Conservation (phyloP, 2,329 filamentous ascomycete genomes). For the Penicillium vulpinum region DNA sequence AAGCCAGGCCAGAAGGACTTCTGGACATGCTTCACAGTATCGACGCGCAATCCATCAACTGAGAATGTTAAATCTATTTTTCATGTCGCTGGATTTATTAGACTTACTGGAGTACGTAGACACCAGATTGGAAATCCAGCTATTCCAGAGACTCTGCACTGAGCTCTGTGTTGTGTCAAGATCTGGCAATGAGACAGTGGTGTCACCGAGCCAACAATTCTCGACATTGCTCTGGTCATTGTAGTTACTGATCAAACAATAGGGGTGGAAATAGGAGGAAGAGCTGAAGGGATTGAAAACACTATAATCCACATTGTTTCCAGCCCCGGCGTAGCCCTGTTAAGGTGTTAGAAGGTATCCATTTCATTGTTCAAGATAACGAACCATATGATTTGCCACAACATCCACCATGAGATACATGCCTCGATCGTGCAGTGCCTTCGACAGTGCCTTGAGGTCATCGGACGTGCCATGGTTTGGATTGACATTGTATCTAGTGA, state of each 20-base stretch:
- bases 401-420: constrained; percentile 66
- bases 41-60: constrained; percentile 56
- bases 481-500: constrained; percentile 53
- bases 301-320: constrained; percentile 54
- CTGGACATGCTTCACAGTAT: constrained; percentile 53
- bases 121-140: constrained; percentile 61
- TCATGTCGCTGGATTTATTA: too few relatives aligned
- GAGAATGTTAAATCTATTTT: not conserved
- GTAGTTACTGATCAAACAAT: constrained; percentile 58
- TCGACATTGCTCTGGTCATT: constrained; percentile 47
- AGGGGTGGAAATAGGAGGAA: constrained; percentile 62
- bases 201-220: constrained; percentile 57
- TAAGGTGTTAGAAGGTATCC: constrained; percentile 11
- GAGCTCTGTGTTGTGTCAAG: constrained; percentile 55
- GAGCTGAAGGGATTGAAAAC: constrained; percentile 57
- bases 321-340: constrained; percentile 49
- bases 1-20: constrained; percentile 48
- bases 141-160: constrained; percentile 54
- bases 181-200: constrained; percentile 62
- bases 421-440: constrained; percentile 54
- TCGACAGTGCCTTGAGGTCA: constrained; percentile 60
- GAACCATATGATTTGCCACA: constrained; percentile 40
- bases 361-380: not conserved
- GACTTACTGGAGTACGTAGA: constrained; percentile 60
- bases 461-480: constrained; percentile 58